phyloP scores from a whole-genome alignment of 192 early-diverging fungal genomes.

The Pecoramyces ruminantium region DNA sequence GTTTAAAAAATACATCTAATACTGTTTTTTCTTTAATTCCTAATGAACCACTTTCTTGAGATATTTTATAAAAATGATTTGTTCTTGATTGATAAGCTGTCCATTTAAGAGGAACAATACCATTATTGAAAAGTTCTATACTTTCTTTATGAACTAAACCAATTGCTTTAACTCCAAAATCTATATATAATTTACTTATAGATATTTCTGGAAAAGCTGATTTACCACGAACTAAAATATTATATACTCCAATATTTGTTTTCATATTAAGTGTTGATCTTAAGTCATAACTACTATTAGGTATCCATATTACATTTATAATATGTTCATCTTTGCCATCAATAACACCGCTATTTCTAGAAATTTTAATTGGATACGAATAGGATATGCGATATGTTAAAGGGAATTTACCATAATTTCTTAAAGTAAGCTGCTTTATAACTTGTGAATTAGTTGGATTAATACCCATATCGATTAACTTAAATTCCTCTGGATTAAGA shows the following conservation, averaged over 20 bases:
- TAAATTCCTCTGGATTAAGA: slow-evolving; percentile 35
- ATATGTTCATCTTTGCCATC: slow-evolving; percentile 17
- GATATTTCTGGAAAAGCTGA: slow-evolving; percentile 36
- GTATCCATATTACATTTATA: slow-evolving; percentile 28
- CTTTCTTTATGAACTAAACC: slow-evolving; percentile 24
- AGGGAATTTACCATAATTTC: slow-evolving; percentile 37
- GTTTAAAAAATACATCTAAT: too few species aligned
- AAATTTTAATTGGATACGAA: slow-evolving; percentile 38
- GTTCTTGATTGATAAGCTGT: slow-evolving; percentile 20
- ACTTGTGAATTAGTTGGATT: slow-evolving; percentile 38
- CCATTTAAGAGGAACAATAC: slow-evolving; percentile 34
- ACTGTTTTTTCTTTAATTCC: slow-evolving; percentile 21
- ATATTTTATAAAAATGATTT: background rate
- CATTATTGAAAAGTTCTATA: slow-evolving; percentile 32
- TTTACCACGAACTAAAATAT: slow-evolving; percentile 34
- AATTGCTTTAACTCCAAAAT: slow-evolving; percentile 42
- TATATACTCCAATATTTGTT: slow-evolving; percentile 42
- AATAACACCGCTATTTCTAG: slow-evolving; percentile 17
- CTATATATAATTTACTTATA: slow-evolving; percentile 30
- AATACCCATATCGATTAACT: slow-evolving; percentile 29
- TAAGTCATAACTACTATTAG: slow-evolving; percentile 41
- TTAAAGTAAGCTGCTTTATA: slow-evolving; percentile 21
- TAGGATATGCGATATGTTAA: slow-evolving; percentile 20
- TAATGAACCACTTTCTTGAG: slow-evolving; percentile 14
- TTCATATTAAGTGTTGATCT: slow-evolving; percentile 26